Base-by-base conservation (phyloP, 2,329 filamentous ascomycete genomes). In the Alternaria sp. region DNA sequence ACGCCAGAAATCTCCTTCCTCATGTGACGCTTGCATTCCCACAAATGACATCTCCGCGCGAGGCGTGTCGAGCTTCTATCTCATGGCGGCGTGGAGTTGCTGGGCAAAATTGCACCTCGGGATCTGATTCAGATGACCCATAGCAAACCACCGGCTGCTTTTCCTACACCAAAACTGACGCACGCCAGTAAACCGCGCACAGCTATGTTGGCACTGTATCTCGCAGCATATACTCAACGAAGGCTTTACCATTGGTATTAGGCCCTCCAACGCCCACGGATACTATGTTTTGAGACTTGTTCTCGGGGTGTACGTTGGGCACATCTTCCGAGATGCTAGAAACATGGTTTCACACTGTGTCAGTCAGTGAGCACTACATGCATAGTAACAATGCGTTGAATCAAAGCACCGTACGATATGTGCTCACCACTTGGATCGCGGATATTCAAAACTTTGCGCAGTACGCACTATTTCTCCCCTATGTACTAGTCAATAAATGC, bases 11-110 rank as follows among this genome's bases (percentile, higher is more conserved):
- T 36, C n/a, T 39, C 26, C 26, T 18, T 4, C 22, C 32, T 30
- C 49, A 51, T 41, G 20, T 51, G 49, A 38, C 36, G 22, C 49
- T 28, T 41, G 32, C 22, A 51, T 49, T 49, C 16, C 46, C 46
- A 49, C 46, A 38, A 18, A 49, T 49, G 46, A 49, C 46, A 49
- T 49, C 46, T 26, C 30, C 14, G 24, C 6, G 24, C 30, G 18
- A 24, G 14, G 8, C n/a, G 30, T 22, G 16, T 24, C 18, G 46
- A 16, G 7, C 18, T 18, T 49, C 20, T 5, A 12, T 49, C 22
- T 20, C 5, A 7, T 49, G 14, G 20, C 28, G 7, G 7, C 12
- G 34, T 22, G 30, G 30, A 16, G 8, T 7, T 34, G 14, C 20
- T 38, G 5, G 18, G 9, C 5, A n/a, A n/a, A 4, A 4, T n/a